phyloP scores from a whole-genome alignment of 2,329 filamentous ascomycete genomes.

The Elsinoe ampelina region DNA sequence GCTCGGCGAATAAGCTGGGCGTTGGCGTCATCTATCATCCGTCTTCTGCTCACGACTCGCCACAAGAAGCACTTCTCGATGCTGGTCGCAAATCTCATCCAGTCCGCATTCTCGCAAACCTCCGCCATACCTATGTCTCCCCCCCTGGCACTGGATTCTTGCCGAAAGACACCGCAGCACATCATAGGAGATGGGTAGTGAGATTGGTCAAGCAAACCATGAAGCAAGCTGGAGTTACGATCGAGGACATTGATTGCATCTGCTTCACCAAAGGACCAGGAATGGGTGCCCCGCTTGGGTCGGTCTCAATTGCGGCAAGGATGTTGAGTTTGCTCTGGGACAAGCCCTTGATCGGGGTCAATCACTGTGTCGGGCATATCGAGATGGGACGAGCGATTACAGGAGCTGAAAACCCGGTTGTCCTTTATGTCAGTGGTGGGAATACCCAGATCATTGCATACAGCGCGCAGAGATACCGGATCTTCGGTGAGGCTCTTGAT shows the following conservation, averaged over 20 bases:
- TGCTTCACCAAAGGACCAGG: conserved; percentile 94
- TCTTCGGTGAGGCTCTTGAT: conserved; percentile 95
- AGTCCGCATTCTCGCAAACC: conserved; percentile 74
- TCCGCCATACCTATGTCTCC: conserved; percentile 86
- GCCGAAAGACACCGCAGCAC: conserved; percentile 88
- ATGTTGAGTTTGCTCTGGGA: conserved; percentile 76
- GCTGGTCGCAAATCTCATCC: conserved; percentile 29
- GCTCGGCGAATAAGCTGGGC: conserved; percentile 95
- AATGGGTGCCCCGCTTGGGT: conserved; percentile 88
- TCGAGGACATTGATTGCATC: conserved; percentile 72
- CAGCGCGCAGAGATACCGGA: conserved; percentile 85
- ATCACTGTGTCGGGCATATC: conserved; percentile 97
- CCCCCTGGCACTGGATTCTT: conserved; percentile 91
- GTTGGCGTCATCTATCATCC: conserved; percentile 84
- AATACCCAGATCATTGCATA: conserved; percentile 99
- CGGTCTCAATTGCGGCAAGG: conserved; percentile 76
- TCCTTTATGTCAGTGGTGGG: conserved; percentile 88
- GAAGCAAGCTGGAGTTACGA: conserved; percentile 52
- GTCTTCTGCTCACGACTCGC: conserved; percentile 30
- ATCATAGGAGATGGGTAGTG: conserved; percentile 82
- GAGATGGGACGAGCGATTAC: conserved; percentile 97
- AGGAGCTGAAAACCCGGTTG: conserved; percentile 80
- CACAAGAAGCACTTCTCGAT: conserved; percentile 13
- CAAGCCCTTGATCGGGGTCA: conserved; percentile 85
- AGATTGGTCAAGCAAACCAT: conserved; percentile 72